Base-by-base conservation (phyloP, 495 filamentous ascomycete species). In the Paragyromitra xinjiangensis region DNA sequence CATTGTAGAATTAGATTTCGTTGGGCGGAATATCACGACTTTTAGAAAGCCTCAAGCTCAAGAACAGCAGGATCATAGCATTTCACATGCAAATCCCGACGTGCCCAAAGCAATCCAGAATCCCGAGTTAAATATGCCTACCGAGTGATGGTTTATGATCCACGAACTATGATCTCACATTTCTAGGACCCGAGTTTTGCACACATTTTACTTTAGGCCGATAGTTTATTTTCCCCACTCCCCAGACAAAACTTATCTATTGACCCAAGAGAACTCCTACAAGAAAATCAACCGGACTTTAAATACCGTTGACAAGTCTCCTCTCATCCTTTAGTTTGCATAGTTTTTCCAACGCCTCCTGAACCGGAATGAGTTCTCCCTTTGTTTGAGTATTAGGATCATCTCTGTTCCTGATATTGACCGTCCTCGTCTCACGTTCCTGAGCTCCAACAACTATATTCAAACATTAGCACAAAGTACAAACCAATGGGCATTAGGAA, bases 351-450 rank as follows among this genome's bases (percentile, higher is more conserved):
- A 97, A 85, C 0, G 89, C 93, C 82, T 95, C 93, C 51, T 94
- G 89, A 22, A 97, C 85, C 42, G 90, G 87, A 22, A 97, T 85
- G 81, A 94, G 84, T 55, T 90, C 85, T 6, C 91, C 91, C 83
- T 88, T 87, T 48, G 91, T 90, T 84, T 98, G 95, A 37, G 90
- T 93, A 8, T 90, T 88, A 16, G 89, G 91, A 82, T 97, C 92
- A 81, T 98, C 95, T 68, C 95, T 89, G 84, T 95, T 95, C 44
- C 95, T 90, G 78, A 97, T 92, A 82, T 97, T 98, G 74, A 97
- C 93, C 48, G 90, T 87, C 64, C 92, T 86, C 19, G 86, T 85
- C 71, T 92, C 90, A 87, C 87, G 91, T 85, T 97, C 94, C 81
- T 92, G 86, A 22, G 91, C 92, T 64, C 94, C 94, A 14, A 97